Percentiles rank a stretch among this genome's conserved stretches.
phyloP scores from a whole-genome alignment of 768 basidiomycete species.

The Boletales sp. region DNA sequence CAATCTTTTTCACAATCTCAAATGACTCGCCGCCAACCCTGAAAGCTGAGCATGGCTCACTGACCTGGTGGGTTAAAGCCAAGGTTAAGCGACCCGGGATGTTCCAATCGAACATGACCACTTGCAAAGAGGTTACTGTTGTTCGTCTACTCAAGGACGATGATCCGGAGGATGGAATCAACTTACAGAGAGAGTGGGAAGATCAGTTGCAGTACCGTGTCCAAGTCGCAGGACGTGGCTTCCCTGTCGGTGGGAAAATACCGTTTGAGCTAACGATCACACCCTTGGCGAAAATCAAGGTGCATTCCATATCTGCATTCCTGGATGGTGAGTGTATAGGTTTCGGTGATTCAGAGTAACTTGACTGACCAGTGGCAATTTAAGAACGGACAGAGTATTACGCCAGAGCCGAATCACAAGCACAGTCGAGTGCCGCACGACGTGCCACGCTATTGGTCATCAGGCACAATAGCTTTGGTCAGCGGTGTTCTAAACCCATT shows the following conservation, averaged over 20 bases:
- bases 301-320: slow-evolving; percentile 66
- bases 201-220: slow-evolving; percentile 81
- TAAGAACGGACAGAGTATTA: slow-evolving; percentile 82
- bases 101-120: slow-evolving; percentile 67
- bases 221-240: slow-evolving; percentile 66
- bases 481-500: slow-evolving; percentile 55
- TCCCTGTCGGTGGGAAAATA: slow-evolving; percentile 78
- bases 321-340: slow-evolving; percentile 64
- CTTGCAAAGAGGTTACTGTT: slow-evolving; percentile 68
- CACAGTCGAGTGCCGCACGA: slow-evolving; percentile 62
- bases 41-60: slow-evolving; percentile 68
- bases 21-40: slow-evolving; percentile 74
- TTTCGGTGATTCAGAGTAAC: no score
- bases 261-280: slow-evolving; percentile 78
- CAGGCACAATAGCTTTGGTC: slow-evolving; percentile 38
- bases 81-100: slow-evolving; percentile 79
- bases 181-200: slow-evolving; percentile 91
- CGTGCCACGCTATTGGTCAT: slow-evolving; percentile 63
- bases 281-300: slow-evolving; percentile 79
- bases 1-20: slow-evolving; percentile 88
- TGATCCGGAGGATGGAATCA: slow-evolving; percentile 65
- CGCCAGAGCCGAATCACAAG: slow-evolving; percentile 60
- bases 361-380: slow-evolving; percentile 1
- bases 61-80: slow-evolving; percentile 78
- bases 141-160: slow-evolving; percentile 60